Evolutionary conservation across 352 stramenopile genomes (phyloP), one percentile per base, ranked within the genome.

Genomic region (Thraustochytrium sp.): DNA sequence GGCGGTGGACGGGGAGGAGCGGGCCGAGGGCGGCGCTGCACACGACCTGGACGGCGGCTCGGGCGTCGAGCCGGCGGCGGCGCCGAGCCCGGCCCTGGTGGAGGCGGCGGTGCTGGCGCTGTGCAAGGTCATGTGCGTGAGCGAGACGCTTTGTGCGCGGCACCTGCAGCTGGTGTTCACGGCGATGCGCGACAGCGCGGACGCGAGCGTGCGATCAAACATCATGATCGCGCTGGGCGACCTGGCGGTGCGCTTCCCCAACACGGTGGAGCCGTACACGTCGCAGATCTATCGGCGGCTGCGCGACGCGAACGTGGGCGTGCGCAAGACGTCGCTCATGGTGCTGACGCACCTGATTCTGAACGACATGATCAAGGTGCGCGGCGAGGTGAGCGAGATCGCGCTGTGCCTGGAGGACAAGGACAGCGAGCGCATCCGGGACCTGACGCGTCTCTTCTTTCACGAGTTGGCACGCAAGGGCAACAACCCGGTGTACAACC

Each of bases 291-390:
- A 98, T 88, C 92, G 93, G 37, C 91, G 92, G 21, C 90, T 99
- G 34, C 93, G 93, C 37, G 95, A 98, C 85, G 87, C 93, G 11
- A 89, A 95, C 13, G 91, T 84, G 1, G 91, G 93, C 73, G 97
- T 99, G 36, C 93, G 96, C 46, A 93, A 96, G 65, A 97, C 99
- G 84, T 96, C 96, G 46, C 92, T 98, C 56, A 97, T 98, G 84
- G 96, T 99, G 40, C 91, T 99, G 2, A 98, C 96, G 37, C 96
- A 99, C 85, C 91, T 99, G 46, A 98, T 99, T 86, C 88, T 99
- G 42, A 99, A 99, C 87, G 96, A 99, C 85, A 99, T 99, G 97
- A 96, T 99, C 49, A 98, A 98, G 89, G 95, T 98, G n/a, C 98
- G 98, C 86, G 95, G 94, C 21, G 93, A 98, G 87, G 89, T 95